Conservation (phyloP, 2,329 filamentous ascomycete species). For the Pezicula neosporulosa region DNA sequence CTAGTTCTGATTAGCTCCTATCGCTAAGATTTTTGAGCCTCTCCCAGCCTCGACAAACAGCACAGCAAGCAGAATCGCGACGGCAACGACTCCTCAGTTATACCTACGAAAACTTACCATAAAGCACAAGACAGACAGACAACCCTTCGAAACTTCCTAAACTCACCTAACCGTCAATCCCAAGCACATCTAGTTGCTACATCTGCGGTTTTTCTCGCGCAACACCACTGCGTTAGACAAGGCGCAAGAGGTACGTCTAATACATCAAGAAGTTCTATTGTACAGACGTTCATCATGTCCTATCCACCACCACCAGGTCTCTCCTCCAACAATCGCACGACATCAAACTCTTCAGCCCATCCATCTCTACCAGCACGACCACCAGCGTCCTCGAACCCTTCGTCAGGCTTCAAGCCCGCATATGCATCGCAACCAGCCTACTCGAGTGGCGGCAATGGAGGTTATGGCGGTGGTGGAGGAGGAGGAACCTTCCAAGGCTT, state of each 20-base stretch:
- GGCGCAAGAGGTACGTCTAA: conserved; percentile 33
- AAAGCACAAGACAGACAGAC: too few relatives aligned
- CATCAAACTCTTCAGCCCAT: conserved; percentile 39
- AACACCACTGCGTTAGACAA: conserved; percentile 1
- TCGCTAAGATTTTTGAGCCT: too few relatives aligned
- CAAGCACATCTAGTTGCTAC: background rate
- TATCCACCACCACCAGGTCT: conserved; percentile 84
- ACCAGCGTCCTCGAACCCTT: conserved; percentile 47
- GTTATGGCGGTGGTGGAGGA: background rate
- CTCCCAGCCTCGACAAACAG: too few relatives aligned
- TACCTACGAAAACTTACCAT: too few relatives aligned
- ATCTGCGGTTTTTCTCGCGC: too few relatives aligned
- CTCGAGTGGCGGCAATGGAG: conserved; percentile 11
- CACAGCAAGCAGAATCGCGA: too few relatives aligned
- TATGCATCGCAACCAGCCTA: conserved; percentile 15
- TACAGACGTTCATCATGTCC: conserved; percentile 67
- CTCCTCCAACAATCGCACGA: conserved; percentile 26
- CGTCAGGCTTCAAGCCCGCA: conserved; percentile 21
- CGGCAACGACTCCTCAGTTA: too few relatives aligned
- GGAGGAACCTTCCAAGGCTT: conserved; percentile 49
- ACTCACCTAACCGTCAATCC: background rate
- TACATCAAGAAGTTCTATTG: conserved; percentile 23
- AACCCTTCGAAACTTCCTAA: background rate
- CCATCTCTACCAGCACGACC: conserved; percentile 76
- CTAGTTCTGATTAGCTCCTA: too few relatives aligned